phyloP scores from a whole-genome alignment of 208 protist genomes.

The Wallacemonas sp. region DNA sequence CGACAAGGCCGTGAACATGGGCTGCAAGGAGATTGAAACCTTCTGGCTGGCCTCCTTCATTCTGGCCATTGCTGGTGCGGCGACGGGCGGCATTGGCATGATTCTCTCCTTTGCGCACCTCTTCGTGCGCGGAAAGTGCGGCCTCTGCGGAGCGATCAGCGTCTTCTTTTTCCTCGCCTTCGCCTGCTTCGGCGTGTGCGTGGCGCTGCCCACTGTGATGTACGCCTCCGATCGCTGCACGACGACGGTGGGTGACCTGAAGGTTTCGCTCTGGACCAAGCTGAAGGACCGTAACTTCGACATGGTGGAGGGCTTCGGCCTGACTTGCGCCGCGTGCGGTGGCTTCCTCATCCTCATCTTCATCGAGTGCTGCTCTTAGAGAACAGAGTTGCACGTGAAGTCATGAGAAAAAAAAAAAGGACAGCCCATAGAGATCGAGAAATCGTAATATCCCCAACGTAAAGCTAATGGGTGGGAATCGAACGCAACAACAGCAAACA shows the following conservation, averaged over 20 bases:
- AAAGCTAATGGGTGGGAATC: no score
- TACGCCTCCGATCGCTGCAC: slow-evolving; percentile 18
- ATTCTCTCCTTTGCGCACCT: slow-evolving; percentile 27
- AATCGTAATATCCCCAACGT: no score
- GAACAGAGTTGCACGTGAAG: neutral
- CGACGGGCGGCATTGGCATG: slow-evolving; percentile 17
- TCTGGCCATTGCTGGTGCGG: slow-evolving; percentile 23
- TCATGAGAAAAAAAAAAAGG: no score
- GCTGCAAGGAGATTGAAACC: slow-evolving; percentile 10
- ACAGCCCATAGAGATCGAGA: no score
- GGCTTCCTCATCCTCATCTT: slow-evolving; percentile 31
- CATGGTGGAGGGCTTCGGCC: slow-evolving; percentile 40
- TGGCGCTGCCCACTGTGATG: slow-evolving; percentile 18
- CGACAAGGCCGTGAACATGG: neutral
- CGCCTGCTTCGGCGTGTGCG: slow-evolving; percentile 21
- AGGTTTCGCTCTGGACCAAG: neutral
- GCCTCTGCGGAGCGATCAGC: slow-evolving; percentile 26
- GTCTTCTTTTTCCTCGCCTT: slow-evolving; percentile 28
- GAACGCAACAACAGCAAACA: no score
- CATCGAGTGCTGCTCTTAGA: slow-evolving; percentile 13
- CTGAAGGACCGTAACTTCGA: slow-evolving; percentile 19
- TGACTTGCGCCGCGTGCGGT: slow-evolving; percentile 25
- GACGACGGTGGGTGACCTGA: neutral
- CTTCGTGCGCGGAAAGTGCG: slow-evolving; percentile 24
- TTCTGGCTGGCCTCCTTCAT: slow-evolving; percentile 20